phyloP scores from a whole-genome alignment of 2,329 filamentous ascomycete genomes.

The Fusarium transvaalense region DNA sequence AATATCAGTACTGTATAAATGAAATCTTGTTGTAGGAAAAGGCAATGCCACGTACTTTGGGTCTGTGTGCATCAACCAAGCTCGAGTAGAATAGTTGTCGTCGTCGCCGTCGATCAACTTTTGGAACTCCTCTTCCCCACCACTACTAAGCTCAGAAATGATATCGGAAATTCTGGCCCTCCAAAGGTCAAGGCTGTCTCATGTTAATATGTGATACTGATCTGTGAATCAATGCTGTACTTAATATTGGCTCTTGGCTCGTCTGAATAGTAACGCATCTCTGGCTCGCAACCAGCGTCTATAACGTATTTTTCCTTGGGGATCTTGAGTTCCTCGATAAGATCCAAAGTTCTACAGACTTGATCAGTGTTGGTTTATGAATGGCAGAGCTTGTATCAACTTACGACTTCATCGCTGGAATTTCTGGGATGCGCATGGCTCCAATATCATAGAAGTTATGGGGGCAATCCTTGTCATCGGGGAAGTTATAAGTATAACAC shows the following conservation, averaged over 20 bases:
- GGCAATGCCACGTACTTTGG: background rate
- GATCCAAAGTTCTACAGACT: background rate
- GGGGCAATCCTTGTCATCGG: background rate
- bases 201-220: background rate
- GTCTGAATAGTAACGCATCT: slow-evolving; percentile 21
- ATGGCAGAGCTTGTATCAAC: fast-evolving
- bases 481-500: slow-evolving; percentile 13
- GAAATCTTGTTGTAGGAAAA: too few species aligned
- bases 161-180: background rate
- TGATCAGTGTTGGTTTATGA: fast-evolving
- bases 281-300: background rate
- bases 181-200: too few species aligned
- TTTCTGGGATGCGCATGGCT: slow-evolving; percentile 34
- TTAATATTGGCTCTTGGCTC: too few species aligned
- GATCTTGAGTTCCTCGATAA: slow-evolving; percentile 4
- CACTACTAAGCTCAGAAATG: background rate
- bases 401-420: slow-evolving; percentile 28
- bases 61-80: slow-evolving; percentile 19
- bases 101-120: background rate
- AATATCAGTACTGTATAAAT: too few species aligned
- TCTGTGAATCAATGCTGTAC: fast-evolving
- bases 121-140: slow-evolving; percentile 13
- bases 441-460: slow-evolving; percentile 39
- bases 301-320: slow-evolving; percentile 7
- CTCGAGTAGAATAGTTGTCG: slow-evolving; percentile 21